Percentiles rank a stretch among this genome's conserved stretches.
These are phyloP conservation scores for Pistacia vera DNA, from an alignment of 345 rosid species.

Conservation along the genomic window DNA sequence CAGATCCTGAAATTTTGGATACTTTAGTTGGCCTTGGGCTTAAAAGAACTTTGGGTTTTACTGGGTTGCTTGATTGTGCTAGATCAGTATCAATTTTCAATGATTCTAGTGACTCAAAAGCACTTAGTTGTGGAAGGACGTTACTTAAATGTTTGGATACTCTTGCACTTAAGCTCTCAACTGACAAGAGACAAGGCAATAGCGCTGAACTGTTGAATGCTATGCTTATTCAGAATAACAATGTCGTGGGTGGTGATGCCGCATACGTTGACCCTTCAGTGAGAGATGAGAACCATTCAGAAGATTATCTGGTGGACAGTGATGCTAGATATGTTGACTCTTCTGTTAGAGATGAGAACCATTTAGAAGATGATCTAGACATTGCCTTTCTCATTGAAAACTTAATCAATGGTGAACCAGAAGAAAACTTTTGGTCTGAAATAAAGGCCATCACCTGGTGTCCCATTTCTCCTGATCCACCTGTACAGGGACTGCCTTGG, in stretches of 20 bases:
- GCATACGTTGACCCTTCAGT: constrained; percentile 28
- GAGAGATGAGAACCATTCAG: constrained; percentile 28
- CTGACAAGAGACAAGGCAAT: constrained; percentile 36
- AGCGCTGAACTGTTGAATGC: constrained; percentile 35
- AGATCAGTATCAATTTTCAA: constrained; percentile 64
- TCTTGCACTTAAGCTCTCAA: constrained; percentile 59
- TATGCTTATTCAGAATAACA: constrained; percentile 19
- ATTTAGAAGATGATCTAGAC: constrained; percentile 39
- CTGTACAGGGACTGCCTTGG: constrained; percentile 83
- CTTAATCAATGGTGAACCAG: constrained; percentile 54
- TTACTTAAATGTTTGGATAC: constrained; percentile 58
- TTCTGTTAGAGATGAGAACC: constrained; percentile 27
- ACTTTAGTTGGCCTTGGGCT: constrained; percentile 77
- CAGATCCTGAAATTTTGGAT: constrained; percentile 71
- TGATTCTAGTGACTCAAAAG: constrained; percentile 60
- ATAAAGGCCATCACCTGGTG: constrained; percentile 81
- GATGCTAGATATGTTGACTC: constrained; percentile 32
- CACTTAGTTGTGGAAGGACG: constrained; percentile 56
- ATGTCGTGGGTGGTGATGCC: constrained; percentile 25
- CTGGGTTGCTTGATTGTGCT: constrained; percentile 84
- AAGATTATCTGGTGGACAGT: constrained; percentile 23
- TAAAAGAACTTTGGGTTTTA: constrained; percentile 57
- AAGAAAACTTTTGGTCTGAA: constrained; percentile 90
- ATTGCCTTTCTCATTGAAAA: constrained; percentile 45
- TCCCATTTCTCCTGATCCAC: constrained; percentile 75